phyloP scores from a whole-genome alignment of 2,329 filamentous ascomycete genomes.

The Setomelanomma holmii region DNA sequence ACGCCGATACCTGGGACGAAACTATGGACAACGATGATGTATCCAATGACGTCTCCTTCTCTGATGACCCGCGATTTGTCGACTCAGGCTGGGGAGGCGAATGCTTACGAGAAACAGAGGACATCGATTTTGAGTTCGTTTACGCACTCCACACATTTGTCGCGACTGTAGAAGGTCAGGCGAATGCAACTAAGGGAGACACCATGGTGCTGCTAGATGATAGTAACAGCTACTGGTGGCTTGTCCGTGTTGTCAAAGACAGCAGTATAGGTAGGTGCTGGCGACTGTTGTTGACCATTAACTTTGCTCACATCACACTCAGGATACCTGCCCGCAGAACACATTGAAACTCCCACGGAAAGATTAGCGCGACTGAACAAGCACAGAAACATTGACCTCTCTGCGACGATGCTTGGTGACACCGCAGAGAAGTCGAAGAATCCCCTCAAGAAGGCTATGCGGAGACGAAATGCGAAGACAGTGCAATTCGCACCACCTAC shows the following conservation, averaged over 20 bases:
- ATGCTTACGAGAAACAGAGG: constrained; percentile 93
- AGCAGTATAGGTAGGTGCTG: constrained; percentile 79
- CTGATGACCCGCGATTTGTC: constrained; percentile 68
- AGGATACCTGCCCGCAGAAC: constrained; percentile 96
- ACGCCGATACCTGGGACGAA: constrained; percentile 46
- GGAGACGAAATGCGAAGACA: constrained; percentile 80
- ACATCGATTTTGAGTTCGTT: constrained; percentile 99
- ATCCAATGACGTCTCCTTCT: constrained; percentile 64
- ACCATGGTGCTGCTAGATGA: constrained; percentile 98
- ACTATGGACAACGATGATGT: constrained; percentile 61
- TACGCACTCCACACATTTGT: constrained; percentile 98
- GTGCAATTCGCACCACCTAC: constrained; percentile 86
- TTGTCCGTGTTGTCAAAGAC: constrained; percentile 96
- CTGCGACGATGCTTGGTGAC: constrained; percentile 74
- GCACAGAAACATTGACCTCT: constrained; percentile 92
- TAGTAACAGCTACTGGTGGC: constrained; percentile 99
- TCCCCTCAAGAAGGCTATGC: constrained; percentile 82
- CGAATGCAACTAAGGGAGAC: constrained; percentile 97
- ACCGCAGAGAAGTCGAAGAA: constrained; percentile 82
- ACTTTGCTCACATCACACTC: constrained; percentile 4
- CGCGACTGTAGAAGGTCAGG: constrained; percentile 96
- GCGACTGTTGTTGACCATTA: not conserved
- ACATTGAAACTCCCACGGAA: constrained; percentile 98
- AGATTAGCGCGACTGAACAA: constrained; percentile 93
- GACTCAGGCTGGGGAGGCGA: constrained; percentile 77